Conservation (phyloP, 768 basidiomycete species). For the Tylopilus plumbeoviolaceoides region DNA sequence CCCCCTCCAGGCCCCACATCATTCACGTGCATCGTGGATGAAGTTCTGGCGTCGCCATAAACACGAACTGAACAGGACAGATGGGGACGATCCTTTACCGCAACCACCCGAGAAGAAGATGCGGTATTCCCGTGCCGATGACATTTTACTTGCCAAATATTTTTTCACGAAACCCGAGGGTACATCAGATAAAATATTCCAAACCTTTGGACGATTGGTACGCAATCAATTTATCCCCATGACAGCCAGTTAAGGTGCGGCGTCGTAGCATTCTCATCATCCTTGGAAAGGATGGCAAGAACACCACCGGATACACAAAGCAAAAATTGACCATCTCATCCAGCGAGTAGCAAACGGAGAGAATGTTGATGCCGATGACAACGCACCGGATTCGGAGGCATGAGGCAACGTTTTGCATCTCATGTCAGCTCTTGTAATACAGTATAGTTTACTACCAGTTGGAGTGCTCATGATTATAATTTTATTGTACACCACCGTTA, state of each 20-base stretch:
- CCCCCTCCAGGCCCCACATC: conserved; percentile 70
- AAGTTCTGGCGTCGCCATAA: conserved; percentile 89
- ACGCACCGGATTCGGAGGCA: conserved; percentile 23
- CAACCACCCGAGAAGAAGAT: conserved; percentile 82
- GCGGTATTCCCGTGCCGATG: conserved; percentile 78
- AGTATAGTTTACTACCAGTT: neutral
- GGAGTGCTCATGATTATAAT: conserved; percentile 2
- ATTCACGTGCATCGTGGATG: conserved; percentile 92
- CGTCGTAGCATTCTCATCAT: conserved; percentile 74
- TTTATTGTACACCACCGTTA: conserved; percentile 10
- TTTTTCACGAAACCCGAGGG: conserved; percentile 73
- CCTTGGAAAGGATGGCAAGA: conserved; percentile 97
- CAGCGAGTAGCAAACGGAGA: conserved; percentile 57
- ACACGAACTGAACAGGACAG: conserved; percentile 68
- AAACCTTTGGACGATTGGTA: conserved; percentile 70
- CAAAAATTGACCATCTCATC: conserved; percentile 80
- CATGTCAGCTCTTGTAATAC: conserved; percentile 3
- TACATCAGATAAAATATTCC: conserved; percentile 82
- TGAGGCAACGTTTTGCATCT: conserved; percentile 9
- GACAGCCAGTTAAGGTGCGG: neutral
- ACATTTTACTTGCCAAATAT: conserved; percentile 72
- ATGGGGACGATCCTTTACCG: conserved; percentile 68
- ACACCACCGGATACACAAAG: conserved; percentile 84
- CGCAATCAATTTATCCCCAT: conserved; percentile 18
- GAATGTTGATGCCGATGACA: conserved; percentile 37